Base-by-base conservation (phyloP, 2,329 filamentous ascomycete genomes). In the Colletotrichum spaethianum region DNA sequence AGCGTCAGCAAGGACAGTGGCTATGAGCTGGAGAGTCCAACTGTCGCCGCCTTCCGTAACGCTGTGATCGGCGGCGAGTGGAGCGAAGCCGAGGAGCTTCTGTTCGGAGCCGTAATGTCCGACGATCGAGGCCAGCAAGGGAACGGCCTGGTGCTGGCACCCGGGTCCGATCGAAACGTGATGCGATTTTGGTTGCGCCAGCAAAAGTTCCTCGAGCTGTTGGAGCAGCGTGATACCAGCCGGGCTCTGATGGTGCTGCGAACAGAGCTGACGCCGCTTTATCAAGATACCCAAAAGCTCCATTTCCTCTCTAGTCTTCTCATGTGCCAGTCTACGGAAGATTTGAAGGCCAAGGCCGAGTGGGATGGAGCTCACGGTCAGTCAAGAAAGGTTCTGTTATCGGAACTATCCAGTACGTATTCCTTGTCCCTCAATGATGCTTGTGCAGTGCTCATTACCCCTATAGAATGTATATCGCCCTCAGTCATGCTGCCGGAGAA, bases 401-500 rank as follows among this genome's bases (percentile, higher is more conserved):
- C 93, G 0, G 91, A 96, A 72, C 84, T 98, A 42, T 98, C 95
- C 31, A 94, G 93, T 96, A 85, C 83, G 90, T 83, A 53, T 26
- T 38, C 18, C 20, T 8, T 28, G 23, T 63, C 18, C 63, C 60
- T 38, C 33, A n/a, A 3, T 53, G 20, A 50, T 28, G 44, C 23
- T 8, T 42, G 16, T 31, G n/a, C 65, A 61, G 26, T 63, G 64
- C 72, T 80, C 65, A 83, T 67, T 67, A 48, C 53, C 40, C 59
- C 20, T 53, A 63, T 76, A 96, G 93, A 89, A 85, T 98, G 91
- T 68, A 97, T 99, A 80, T 98, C 96, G 1, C 96, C 96, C 0
- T 96, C 95, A 4, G 94, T 98, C 55, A 98, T 99, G 95, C 93
- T 99, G 66, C 96, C 96, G 1, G 94, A 98, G 78, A 94, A 96